Percentiles rank a stretch among this genome's conserved stretches.
These are phyloP conservation scores for Drosera spatulata DNA, from an alignment of 179 eudicot species.

Conservation along the genomic window DNA sequence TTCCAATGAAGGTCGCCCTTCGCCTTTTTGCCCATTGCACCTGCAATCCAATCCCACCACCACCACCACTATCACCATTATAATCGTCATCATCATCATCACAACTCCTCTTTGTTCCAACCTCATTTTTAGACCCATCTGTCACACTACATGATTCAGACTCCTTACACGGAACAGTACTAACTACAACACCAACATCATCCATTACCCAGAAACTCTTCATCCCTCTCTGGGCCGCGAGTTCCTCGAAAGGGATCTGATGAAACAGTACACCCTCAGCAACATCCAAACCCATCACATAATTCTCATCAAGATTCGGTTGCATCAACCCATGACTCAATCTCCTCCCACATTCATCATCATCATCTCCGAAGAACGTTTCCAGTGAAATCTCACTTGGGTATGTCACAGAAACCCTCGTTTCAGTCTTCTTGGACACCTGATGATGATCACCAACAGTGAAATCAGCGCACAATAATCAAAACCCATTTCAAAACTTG, in stretches of 20 bases:
- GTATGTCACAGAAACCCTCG: conserved; percentile 41
- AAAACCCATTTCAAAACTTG: background rate
- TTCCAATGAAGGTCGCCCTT: conserved; percentile 32
- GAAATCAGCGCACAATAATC: background rate
- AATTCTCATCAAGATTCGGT: conserved; percentile 57
- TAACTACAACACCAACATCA: conserved; percentile 1
- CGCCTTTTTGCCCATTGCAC: conserved; percentile 39
- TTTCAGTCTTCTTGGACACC: conserved; percentile 51
- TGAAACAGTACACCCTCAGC: conserved; percentile 40
- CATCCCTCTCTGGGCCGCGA: conserved; percentile 31
- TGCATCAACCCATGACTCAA: conserved; percentile 24
- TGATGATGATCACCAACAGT: too few relatives aligned
- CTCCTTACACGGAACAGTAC: background rate
- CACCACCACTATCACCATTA: background rate
- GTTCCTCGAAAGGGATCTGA: conserved; percentile 39
- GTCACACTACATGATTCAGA: background rate
- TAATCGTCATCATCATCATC: conserved; percentile 13
- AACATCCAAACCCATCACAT: conserved; percentile 35
- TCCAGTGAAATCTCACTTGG: conserved; percentile 54
- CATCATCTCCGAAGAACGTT: conserved; percentile 23
- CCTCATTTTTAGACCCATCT: background rate
- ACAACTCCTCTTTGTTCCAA: background rate
- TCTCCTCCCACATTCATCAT: conserved; percentile 8
- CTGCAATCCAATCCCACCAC: too few relatives aligned
- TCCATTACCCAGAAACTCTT: conserved; percentile 46